A percentile compares a stretch with the other conserved stretches of the same genome.
Conservation (phyloP, 495 filamentous ascomycete species). For the Aspergillus indologenus region DNA sequence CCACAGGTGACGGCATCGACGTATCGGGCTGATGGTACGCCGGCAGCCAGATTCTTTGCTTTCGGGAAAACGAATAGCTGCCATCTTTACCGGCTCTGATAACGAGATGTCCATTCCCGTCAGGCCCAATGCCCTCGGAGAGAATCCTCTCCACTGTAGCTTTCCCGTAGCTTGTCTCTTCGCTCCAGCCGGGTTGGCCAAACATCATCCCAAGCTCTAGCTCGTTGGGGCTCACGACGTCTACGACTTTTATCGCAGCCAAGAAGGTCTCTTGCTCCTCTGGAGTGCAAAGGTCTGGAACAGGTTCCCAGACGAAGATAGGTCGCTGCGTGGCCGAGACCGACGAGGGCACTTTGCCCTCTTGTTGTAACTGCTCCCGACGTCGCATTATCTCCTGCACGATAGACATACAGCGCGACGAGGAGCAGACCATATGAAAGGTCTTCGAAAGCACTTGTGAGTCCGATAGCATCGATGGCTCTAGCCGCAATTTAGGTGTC, state of each 20-base stretch:
- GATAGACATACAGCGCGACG: slow-evolving; percentile 71
- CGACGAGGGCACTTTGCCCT: slow-evolving; percentile 25
- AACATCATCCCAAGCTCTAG: slow-evolving; percentile 80
- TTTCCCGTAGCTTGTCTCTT: slow-evolving; percentile 43
- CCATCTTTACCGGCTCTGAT: slow-evolving; percentile 58
- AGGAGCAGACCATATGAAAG: slow-evolving; percentile 86
- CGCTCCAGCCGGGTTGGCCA: slow-evolving; percentile 53
- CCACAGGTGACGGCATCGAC: slow-evolving; percentile 49
- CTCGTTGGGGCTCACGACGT: slow-evolving; percentile 88
- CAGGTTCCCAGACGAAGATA: slow-evolving; percentile 90
- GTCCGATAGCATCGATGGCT: slow-evolving; percentile 54
- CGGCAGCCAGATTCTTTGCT: slow-evolving; percentile 46
- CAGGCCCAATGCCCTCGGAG: slow-evolving; percentile 45
- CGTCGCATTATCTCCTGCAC: slow-evolving; percentile 57
- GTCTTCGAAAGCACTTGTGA: slow-evolving; percentile 64
- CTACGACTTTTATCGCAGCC: slow-evolving; percentile 66
- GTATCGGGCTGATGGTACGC: slow-evolving; percentile 51
- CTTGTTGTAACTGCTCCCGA: slow-evolving; percentile 35
- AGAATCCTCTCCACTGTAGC: slow-evolving; percentile 57
- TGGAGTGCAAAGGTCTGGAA: slow-evolving; percentile 81
- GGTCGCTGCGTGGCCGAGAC: slow-evolving; percentile 43
- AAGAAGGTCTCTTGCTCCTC: slow-evolving; percentile 70
- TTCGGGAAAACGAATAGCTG: slow-evolving; percentile 48
- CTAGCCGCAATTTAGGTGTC: slow-evolving; percentile 80
- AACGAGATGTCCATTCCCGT: slow-evolving; percentile 46